Percentiles rank a stretch among this genome's conserved stretches.
Evolutionary conservation across 495 filamentous ascomycete species (phyloP).

Genomic region (Bryoglossum gracile): DNA sequence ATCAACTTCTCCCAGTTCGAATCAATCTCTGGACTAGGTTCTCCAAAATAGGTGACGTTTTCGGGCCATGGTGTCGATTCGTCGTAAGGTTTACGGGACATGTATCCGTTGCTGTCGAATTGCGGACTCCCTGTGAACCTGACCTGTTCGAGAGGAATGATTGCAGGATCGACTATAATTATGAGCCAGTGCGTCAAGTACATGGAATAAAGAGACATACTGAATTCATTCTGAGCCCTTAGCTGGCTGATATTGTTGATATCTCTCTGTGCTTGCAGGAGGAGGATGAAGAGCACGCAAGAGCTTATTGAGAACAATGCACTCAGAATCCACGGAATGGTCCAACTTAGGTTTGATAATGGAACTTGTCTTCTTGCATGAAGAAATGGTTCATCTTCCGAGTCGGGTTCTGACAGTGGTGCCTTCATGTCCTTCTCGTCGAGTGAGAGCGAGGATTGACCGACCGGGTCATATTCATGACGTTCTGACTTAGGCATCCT

Average conservation of each 20-base stretch:
- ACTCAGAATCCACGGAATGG: slow-evolving; percentile 2
- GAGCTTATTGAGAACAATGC: background rate
- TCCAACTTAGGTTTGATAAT: background rate
- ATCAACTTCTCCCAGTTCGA: slow-evolving; percentile 11
- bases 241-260: too few relatives aligned
- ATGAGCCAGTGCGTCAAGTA: background rate
- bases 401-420: slow-evolving; percentile 1
- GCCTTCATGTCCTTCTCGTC: slow-evolving; percentile 1
- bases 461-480: slow-evolving; percentile 1
- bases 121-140: slow-evolving; percentile 6
- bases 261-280: background rate
- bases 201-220: background rate
- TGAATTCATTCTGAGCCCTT: slow-evolving; percentile 3
- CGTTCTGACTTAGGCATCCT: background rate
- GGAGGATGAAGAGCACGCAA: background rate
- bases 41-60: slow-evolving; percentile 8
- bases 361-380: background rate
- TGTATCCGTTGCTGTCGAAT: background rate
- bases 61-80: slow-evolving; percentile 2
- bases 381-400: slow-evolving; percentile 10
- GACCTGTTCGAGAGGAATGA: slow-evolving; percentile 7
- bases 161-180: slow-evolving; percentile 6
- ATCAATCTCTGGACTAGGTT: slow-evolving; percentile 10
- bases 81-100: slow-evolving; percentile 5
- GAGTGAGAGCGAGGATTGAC: background rate